phyloP scores from a whole-genome alignment of 208 protist species.

The Leishmania major region DNA sequence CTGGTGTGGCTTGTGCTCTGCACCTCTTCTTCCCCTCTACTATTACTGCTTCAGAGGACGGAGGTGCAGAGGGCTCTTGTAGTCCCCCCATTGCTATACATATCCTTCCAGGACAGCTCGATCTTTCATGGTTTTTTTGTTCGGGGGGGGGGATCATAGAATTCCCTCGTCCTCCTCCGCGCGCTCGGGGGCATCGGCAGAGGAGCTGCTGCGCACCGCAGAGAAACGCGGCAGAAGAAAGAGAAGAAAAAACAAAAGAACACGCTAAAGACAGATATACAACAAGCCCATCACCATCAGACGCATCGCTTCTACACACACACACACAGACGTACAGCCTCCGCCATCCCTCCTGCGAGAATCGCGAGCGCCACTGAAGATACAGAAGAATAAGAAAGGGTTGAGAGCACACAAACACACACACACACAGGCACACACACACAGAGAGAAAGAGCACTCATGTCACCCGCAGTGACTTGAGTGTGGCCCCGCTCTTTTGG shows the following conservation, averaged over 20 bases:
- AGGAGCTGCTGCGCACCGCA: too few relatives aligned
- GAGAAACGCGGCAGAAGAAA: too few relatives aligned
- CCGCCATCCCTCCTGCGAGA: neutral
- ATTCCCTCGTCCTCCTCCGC: too few relatives aligned
- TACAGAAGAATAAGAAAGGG: neutral
- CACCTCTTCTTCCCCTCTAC: neutral
- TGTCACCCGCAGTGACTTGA: neutral
- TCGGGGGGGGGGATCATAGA: too few relatives aligned
- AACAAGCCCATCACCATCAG: neutral
- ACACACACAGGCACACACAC: neutral
- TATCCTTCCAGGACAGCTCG: too few relatives aligned
- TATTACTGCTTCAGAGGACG: neutral
- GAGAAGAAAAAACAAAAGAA: fast-evolving
- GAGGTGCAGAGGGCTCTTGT: too few relatives aligned
- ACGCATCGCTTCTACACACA: neutral
- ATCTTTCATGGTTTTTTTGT: too few relatives aligned
- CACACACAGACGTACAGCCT: neutral
- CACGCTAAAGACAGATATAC: neutral
- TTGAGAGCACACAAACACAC: neutral
- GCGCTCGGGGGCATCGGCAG: too few relatives aligned
- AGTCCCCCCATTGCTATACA: too few relatives aligned
- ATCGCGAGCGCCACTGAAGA: neutral
- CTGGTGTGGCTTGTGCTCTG: too few relatives aligned
- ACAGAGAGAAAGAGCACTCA: neutral
- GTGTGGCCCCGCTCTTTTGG: too few relatives aligned